phyloP scores from a whole-genome alignment of 1,284 basidiomycete species.

The Ceratobasidium sp. region DNA sequence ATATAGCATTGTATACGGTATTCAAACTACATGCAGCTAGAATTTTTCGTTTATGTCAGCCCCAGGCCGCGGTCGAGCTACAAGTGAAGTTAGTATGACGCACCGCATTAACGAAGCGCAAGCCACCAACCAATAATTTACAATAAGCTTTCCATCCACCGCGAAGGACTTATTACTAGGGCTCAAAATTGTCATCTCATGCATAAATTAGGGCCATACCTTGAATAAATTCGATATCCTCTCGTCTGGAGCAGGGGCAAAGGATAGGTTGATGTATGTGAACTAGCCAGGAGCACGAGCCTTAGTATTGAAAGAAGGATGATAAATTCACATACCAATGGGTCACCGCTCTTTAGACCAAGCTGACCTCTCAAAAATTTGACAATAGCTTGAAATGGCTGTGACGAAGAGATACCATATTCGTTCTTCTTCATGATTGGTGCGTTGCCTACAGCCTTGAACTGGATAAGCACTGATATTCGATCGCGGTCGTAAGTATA shows the following conservation, averaged over 20 bases:
- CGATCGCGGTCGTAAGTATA: background rate
- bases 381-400: background rate
- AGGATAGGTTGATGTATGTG: conserved; percentile 10
- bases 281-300: conserved; percentile 2
- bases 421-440: conserved; percentile 11
- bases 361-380: conserved; percentile 7
- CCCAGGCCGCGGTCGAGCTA: conserved; percentile 13
- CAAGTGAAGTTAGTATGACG: too few relatives aligned
- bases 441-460: conserved; percentile 12
- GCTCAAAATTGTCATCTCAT: too few relatives aligned
- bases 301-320: background rate
- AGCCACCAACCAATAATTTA: conserved; percentile 2
- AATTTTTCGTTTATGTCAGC: too few relatives aligned
- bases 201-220: background rate
- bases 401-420: background rate
- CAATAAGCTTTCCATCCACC: background rate
- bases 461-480: background rate
- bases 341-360: background rate
- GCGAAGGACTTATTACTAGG: background rate
- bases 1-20: too few relatives aligned
- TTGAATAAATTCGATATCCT: background rate
- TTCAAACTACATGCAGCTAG: too few relatives aligned
- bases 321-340: background rate
- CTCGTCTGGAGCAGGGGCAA: conserved; percentile 9
- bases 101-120: background rate